Evolutionary conservation across 2,329 filamentous ascomycete species (phyloP), one percentile per base, ranked within the genome.

Genomic region (Talaromyces pinophilus): DNA sequence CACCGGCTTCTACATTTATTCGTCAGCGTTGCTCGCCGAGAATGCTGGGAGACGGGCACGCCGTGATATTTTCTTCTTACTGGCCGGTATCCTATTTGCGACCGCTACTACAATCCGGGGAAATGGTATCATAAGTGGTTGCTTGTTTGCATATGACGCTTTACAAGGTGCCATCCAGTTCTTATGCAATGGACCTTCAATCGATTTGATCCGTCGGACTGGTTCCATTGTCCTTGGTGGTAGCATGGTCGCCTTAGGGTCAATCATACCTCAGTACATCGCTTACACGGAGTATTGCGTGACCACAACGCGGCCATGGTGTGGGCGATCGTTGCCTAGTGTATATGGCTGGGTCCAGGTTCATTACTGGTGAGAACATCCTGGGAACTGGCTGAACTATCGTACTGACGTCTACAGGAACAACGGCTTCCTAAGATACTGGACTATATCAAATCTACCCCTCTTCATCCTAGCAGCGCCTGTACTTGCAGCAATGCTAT

Each of bases 341-440:
- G 93, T 99, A 67, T 98, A 96, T 79, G 85, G 88, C 0, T 98
- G 91, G 82, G 94, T 98, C 1, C 95, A 99, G 76, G 84, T 84
- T 55, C 83, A 91, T 72, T 98, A 99, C 78, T 99, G 95, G 93
- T 96, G 84, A 57, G 62, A 25, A 11, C 19, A 25, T 11, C 13
- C 7, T 13, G 6, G 13, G 13, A 8, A 28, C 11, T 13, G 35
- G 5, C 6, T n/a, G 35, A 38, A 38, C 11, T 38, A 48, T 17
- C 46, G 30, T 19, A 61, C 30, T 65, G 17, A 61, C 60, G 33
- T 57, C 59, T 11, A 17, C 44, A 97, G 93, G 95, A 89, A 94
- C 72, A 88, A 91, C 62, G 95, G 95, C 0, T 90, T 96, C 71
- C 85, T 98, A 62, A 86, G 86, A 67, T 99, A 99, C 81, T 99